Percentiles rank a stretch among this genome's conserved stretches.
phyloP scores from a whole-genome alignment of 2,329 filamentous ascomycete genomes.

The Epichloe scottii region DNA sequence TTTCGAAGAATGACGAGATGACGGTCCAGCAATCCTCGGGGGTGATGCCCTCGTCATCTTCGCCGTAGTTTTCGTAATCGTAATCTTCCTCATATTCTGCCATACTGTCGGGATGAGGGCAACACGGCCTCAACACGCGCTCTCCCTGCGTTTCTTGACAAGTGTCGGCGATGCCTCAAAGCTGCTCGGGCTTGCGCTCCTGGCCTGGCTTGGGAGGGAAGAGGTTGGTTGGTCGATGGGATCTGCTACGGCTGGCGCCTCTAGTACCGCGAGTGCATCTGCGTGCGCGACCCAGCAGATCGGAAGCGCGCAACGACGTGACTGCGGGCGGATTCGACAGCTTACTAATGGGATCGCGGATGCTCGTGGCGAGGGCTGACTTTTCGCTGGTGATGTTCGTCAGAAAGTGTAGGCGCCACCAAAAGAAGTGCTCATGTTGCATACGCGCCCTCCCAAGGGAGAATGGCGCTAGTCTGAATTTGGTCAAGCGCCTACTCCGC shows the following conservation, averaged over 20 bases:
- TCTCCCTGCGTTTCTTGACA: background rate
- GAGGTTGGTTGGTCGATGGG: background rate
- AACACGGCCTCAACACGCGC: background rate
- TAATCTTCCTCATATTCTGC: conserved; percentile 44
- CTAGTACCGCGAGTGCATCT: conserved; percentile 22
- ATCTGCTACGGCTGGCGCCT: conserved; percentile 17
- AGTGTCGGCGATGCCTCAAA: background rate
- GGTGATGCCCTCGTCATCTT: conserved; percentile 63
- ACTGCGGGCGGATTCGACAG: background rate
- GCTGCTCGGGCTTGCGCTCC: background rate
- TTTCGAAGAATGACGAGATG: conserved; percentile 92
- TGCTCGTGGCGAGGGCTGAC: background rate
- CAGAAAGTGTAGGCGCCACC: background rate
- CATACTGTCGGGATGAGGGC: conserved; percentile 24
- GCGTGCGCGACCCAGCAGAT: conserved; percentile 13
- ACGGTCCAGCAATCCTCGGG: conserved; percentile 98
- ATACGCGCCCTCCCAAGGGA: background rate
- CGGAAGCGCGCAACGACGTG: conserved; percentile 3
- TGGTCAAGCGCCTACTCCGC: background rate
- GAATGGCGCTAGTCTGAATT: background rate
- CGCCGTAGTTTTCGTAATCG: conserved; percentile 59
- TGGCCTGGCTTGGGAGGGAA: background rate
- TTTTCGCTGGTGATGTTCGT: conserved; percentile 1
- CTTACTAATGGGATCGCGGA: background rate
- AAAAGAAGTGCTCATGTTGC: background rate